Percentiles rank a stretch among this genome's conserved stretches.
These are phyloP conservation scores for Rutstroemia sydowiana DNA, from an alignment of 2,329 filamentous ascomycete genomes.

Conservation along the genomic window DNA sequence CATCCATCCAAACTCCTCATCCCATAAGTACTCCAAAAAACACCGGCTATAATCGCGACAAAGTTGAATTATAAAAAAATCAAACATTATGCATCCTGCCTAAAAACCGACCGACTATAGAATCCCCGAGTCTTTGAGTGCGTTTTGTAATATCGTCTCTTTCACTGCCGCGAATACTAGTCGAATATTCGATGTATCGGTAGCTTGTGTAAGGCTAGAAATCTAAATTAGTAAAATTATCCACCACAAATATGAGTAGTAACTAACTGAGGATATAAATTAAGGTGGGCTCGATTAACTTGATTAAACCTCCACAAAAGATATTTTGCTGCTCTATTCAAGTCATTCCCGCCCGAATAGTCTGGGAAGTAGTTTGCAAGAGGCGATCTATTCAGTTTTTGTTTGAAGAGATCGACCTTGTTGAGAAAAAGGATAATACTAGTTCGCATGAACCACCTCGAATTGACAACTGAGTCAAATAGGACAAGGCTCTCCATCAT, in stretches of 20 bases:
- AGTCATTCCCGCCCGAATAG: constrained; percentile 94
- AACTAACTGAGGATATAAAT: constrained; percentile 93
- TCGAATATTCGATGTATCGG: constrained; percentile 96
- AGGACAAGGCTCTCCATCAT: constrained; percentile 98
- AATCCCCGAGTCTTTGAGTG: constrained; percentile 95
- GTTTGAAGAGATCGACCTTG: constrained; percentile 97
- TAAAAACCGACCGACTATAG: constrained; percentile 55
- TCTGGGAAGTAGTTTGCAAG: constrained; percentile 95
- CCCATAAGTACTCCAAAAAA: constrained; percentile 14
- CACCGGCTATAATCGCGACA: constrained; percentile 23
- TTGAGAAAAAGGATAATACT: constrained; percentile 98
- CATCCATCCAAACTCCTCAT: constrained; percentile 22
- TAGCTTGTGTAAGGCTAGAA: constrained; percentile 93
- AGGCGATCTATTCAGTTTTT: constrained; percentile 83
- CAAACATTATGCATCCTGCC: constrained; percentile 20
- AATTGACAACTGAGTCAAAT: constrained; percentile 98
- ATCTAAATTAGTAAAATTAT: constrained; percentile 16
- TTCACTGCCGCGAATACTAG: constrained; percentile 97
- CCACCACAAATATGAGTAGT: neutral
- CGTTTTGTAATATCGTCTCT: constrained; percentile 97
- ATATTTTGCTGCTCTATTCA: constrained; percentile 97
- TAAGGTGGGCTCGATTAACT: constrained; percentile 91
- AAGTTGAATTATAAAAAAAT: constrained; percentile 18
- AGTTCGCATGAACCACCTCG: constrained; percentile 97
- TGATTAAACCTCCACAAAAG: constrained; percentile 98